These are phyloP conservation scores for Nidularia pulvinata DNA, from an alignment of 768 basidiomycete species.

Conservation along the genomic window DNA sequence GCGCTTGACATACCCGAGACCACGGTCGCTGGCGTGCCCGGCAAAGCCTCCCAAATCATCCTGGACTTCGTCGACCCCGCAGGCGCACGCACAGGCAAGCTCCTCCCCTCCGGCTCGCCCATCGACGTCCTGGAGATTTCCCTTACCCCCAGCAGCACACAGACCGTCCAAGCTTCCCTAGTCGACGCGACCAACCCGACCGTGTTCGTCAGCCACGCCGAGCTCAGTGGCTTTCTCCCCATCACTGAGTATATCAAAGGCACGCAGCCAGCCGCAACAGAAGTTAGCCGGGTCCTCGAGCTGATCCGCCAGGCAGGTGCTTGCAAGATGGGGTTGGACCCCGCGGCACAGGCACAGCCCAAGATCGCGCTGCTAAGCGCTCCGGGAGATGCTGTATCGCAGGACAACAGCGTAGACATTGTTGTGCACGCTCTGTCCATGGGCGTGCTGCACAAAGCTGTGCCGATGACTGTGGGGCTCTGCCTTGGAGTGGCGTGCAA, in stretches of 20 bases:
- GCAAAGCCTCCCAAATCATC: conserved; percentile 60
- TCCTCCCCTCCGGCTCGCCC: conserved; percentile 61
- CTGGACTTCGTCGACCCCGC: conserved; percentile 67
- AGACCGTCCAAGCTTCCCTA: conserved; percentile 42
- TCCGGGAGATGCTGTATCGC: conserved; percentile 17
- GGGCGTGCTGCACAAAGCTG: conserved; percentile 70
- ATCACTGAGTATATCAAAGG: conserved; percentile 33
- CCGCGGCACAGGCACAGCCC: conserved; percentile 62
- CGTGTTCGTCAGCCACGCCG: conserved; percentile 52
- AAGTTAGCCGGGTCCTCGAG: conserved; percentile 40
- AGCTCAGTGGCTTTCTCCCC: conserved; percentile 38
- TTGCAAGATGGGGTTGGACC: conserved; percentile 61
- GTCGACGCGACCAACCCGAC: conserved; percentile 80
- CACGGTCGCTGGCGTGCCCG: conserved; percentile 68
- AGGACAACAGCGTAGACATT: conserved; percentile 39
- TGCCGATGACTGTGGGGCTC: conserved; percentile 73
- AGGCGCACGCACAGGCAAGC: conserved; percentile 70
- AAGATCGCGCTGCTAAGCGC: conserved; percentile 62
- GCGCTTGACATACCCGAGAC: conserved; percentile 49
- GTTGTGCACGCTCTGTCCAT: conserved; percentile 64
- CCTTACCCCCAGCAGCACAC: conserved; percentile 8
- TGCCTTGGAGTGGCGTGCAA: conserved; percentile 67
- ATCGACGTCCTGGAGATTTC: conserved; percentile 39
- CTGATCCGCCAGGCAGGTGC: conserved; percentile 56
- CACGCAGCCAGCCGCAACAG: conserved; percentile 15